phyloP scores from a whole-genome alignment of 805 yeast genomes.

The Debaryomyces tyrocola region DNA sequence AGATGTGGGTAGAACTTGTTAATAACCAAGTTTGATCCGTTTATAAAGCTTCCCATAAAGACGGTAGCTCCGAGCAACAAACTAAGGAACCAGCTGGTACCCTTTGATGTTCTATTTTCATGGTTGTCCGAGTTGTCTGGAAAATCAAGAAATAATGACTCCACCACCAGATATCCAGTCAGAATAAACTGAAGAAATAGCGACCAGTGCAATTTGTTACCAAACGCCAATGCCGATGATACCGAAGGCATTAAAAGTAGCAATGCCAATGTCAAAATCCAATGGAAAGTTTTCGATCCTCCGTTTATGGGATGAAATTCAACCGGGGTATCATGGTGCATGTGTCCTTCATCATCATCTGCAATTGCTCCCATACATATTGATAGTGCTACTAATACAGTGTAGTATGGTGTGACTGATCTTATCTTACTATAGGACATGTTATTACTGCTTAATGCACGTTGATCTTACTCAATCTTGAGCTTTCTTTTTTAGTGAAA shows the following conservation, averaged over 20 bases:
- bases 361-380: constrained; percentile 1
- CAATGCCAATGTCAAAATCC: constrained; percentile 52
- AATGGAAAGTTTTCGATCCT: constrained; percentile 60
- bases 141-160: constrained; percentile 56
- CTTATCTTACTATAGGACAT: background rate
- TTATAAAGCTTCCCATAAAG: constrained; percentile 54
- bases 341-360: constrained; percentile 3
- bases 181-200: constrained; percentile 47
- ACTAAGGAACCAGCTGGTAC: constrained; percentile 64
- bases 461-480: too few relatives aligned
- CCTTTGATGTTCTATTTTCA: constrained; percentile 66
- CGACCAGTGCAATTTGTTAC: constrained; percentile 47
- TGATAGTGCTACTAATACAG: background rate
- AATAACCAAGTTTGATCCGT: constrained; percentile 49
- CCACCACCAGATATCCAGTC: constrained; percentile 53
- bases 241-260: constrained; percentile 58
- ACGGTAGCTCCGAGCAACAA: constrained; percentile 47
- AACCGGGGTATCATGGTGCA: constrained; percentile 18
- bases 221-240: constrained; percentile 54
- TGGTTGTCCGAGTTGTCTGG: constrained; percentile 61
- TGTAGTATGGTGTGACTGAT: background rate
- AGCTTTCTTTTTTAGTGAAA: background rate
- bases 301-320: constrained; percentile 49
- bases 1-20: constrained; percentile 35
- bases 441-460: too few relatives aligned